Evolutionary conservation across 805 yeast species (phyloP).

Genomic region (Ogataea polymorpha): DNA sequence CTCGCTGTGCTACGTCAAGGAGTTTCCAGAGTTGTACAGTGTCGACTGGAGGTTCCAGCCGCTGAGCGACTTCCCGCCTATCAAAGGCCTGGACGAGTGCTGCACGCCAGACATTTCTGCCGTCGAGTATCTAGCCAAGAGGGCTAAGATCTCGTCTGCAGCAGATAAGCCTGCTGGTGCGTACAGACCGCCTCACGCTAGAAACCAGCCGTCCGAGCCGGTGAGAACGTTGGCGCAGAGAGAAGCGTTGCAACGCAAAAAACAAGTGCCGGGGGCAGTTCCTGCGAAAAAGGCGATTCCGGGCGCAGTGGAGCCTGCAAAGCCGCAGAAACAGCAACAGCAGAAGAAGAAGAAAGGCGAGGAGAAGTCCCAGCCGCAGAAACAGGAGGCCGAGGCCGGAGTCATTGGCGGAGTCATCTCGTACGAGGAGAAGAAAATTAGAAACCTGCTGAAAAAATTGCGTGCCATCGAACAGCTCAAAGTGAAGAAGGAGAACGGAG

Average conservation of each 20-base stretch:
- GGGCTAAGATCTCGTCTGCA: slow-evolving; percentile 31
- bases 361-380: slow-evolving; percentile 17
- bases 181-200: slow-evolving; percentile 94
- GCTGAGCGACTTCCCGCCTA: slow-evolving; percentile 51
- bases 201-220: slow-evolving; percentile 37
- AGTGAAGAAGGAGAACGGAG: slow-evolving; percentile 79
- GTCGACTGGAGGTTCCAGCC: slow-evolving; percentile 83
- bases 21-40: slow-evolving; percentile 74
- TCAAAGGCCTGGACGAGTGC: slow-evolving; percentile 48
- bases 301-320: slow-evolving; percentile 42
- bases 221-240: slow-evolving; percentile 56
- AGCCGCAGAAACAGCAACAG: slow-evolving; percentile 47
- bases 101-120: slow-evolving; percentile 74
- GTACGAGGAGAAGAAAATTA: slow-evolving; percentile 87
- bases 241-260: slow-evolving; percentile 38
- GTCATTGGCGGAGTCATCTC: slow-evolving; percentile 63
- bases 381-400: slow-evolving; percentile 31
- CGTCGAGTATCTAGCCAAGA: slow-evolving; percentile 48
- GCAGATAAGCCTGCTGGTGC: slow-evolving; percentile 72
- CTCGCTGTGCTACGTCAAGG: slow-evolving; percentile 69
- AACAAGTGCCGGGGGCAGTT: slow-evolving; percentile 27
- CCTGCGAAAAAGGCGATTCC: slow-evolving; percentile 45
- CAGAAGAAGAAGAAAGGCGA: slow-evolving; percentile 58
- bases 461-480: slow-evolving; percentile 93
- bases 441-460: slow-evolving; percentile 86